Evolutionary conservation across 129 eudicot species (phyloP), one percentile per base, ranked within the genome.

Genomic region (Pulicaria dysenterica): DNA sequence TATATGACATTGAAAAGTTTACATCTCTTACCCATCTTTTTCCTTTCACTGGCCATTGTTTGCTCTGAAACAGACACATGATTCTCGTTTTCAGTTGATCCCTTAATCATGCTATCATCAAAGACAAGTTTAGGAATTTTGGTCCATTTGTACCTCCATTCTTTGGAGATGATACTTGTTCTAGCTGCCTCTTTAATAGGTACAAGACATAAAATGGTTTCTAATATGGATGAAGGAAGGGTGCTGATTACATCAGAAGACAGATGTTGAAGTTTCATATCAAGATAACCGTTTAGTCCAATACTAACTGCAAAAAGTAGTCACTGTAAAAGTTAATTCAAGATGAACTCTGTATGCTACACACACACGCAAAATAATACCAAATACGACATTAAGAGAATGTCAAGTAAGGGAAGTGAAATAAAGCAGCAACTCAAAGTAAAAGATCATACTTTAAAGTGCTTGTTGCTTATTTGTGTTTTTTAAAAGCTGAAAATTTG

Each of bases 61-160:
- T 2, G 31, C 31, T 24, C 2, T 24, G 31, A 24, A 2, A 1
- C 31, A 24, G 1, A 24, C 31, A 24, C 31, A 1, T 24, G 1
- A 24, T 24, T 24, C 31, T 24, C 31, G 2, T 0, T 2, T 0
- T 24, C 31, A 24, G 31, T 24, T 1, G 31, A 24, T 48, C 10
- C 53, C 13, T 48, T 48, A 14, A 10, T 10, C n/a, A 10, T 48
- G 54, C 14, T 48, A 12, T 48, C 15, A 11, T 1, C 2, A 4
- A 58, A 58, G 15, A 4, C 42, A 5, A 58, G 64, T 34, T 58
- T 58, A 5, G 64, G 38, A 10, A 58, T 11, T 58, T 58, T 58
- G 16, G 43, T 58, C 64, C 43, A 58, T 2, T 36, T 58, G 64
- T 58, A 58, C 42, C 64, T 36, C 64, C 64, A 58, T 58, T 58